Percentiles rank a stretch among this genome's conserved stretches.
Evolutionary conservation across 2,329 filamentous ascomycete species (phyloP).

Genomic region (Fusarium pininemorale): DNA sequence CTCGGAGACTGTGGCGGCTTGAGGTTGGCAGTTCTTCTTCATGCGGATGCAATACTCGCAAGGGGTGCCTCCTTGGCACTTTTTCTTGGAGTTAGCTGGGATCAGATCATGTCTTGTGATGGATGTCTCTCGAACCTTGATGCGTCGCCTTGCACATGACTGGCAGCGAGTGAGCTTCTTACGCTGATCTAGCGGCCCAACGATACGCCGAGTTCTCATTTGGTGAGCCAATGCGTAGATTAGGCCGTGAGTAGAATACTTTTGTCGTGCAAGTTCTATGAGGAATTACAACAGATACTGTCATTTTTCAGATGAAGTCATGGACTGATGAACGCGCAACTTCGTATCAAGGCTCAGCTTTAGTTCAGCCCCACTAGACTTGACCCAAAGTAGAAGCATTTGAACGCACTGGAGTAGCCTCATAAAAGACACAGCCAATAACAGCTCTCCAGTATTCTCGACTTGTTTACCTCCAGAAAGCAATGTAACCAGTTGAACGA

Average conservation of each 20-base stretch:
- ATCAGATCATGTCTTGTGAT: no score
- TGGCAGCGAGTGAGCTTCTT: conserved; percentile 39
- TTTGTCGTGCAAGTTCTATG: fast-evolving
- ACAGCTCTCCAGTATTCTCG: neutral
- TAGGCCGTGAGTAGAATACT: fast-evolving
- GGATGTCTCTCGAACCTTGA: conserved; percentile 31
- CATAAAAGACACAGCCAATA: neutral
- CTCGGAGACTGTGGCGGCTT: neutral
- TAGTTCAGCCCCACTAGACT: neutral
- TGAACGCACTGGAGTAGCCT: conserved; percentile 3
- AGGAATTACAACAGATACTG: fast-evolving
- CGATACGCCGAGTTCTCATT: conserved; percentile 6
- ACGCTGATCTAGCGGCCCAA: conserved; percentile 43
- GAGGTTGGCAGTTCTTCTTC: conserved; percentile 36
- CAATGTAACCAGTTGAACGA: neutral
- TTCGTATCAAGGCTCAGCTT: neutral
- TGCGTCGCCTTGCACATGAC: conserved; percentile 39
- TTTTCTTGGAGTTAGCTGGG: no score
- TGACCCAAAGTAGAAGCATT: conserved; percentile 18
- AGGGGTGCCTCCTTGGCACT: conserved; percentile 41
- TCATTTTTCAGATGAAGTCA: fast-evolving
- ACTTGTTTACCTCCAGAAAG: neutral
- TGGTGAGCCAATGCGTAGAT: fast-evolving
- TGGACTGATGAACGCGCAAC: neutral
- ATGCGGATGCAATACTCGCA: conserved; percentile 42